Percentiles rank a stretch among this genome's conserved stretches.
phyloP scores from a whole-genome alignment of 2,329 filamentous ascomycete genomes.

The Aspergillus sp. region DNA sequence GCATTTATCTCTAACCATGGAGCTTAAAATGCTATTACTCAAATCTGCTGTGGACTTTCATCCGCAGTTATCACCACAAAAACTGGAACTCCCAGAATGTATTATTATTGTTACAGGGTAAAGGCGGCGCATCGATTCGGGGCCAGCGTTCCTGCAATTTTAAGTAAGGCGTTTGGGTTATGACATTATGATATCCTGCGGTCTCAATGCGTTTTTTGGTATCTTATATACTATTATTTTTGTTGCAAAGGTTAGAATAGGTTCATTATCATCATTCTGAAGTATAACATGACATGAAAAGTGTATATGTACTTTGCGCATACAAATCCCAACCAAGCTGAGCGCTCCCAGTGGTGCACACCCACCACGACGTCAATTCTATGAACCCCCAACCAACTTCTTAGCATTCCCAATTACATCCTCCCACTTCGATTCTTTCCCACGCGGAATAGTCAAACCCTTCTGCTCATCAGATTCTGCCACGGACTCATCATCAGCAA shows the following conservation, averaged over 20 bases:
- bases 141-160: not conserved
- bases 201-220: not conserved
- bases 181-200: not conserved
- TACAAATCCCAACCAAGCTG: not conserved
- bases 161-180: not conserved
- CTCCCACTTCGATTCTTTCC: constrained; percentile 34
- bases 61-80: not conserved
- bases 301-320: not conserved
- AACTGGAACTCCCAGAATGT: not conserved
- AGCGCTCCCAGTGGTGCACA: not conserved
- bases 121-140: not conserved
- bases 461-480: constrained; percentile 7
- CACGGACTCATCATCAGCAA: constrained; percentile 13
- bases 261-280: not conserved
- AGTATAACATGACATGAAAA: not conserved
- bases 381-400: not conserved
- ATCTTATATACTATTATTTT: not conserved
- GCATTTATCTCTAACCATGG: constrained; percentile 41
- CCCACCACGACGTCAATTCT: not conserved
- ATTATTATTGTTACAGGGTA: not conserved
- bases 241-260: not conserved
- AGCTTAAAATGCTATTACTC: not conserved
- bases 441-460: constrained; percentile 30
- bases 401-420: constrained; percentile 34
- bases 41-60: not conserved